These are phyloP conservation scores for Dictyostelium brefeldianum DNA, from an alignment of 78 protist species.

Conservation along the genomic window DNA sequence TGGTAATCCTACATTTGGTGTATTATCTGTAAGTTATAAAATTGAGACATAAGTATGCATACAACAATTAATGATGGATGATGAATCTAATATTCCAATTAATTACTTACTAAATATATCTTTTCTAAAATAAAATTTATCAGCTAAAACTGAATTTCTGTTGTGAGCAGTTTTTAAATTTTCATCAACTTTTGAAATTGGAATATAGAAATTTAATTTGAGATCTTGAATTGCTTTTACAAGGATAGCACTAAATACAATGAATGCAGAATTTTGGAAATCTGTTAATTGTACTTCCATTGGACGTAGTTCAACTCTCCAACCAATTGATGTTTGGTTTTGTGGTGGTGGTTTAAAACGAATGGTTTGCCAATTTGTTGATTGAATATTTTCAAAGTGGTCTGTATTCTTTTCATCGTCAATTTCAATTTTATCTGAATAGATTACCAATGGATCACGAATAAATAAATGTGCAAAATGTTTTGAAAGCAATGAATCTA, in stretches of 20 bases:
- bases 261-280: slow-evolving; percentile 98
- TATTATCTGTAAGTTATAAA: too few relatives aligned
- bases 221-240: slow-evolving; percentile 87
- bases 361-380: slow-evolving; percentile 98
- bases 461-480: slow-evolving; percentile 96
- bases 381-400: slow-evolving; percentile 96
- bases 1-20: slow-evolving; percentile 31
- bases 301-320: slow-evolving; percentile 98
- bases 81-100: not conserved
- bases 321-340: slow-evolving; percentile 90
- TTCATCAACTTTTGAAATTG: slow-evolving; percentile 96
- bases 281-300: slow-evolving; percentile 96
- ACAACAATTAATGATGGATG: not conserved
- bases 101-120: slow-evolving; percentile 27
- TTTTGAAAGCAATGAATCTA: slow-evolving; percentile 89
- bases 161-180: slow-evolving; percentile 93
- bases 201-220: slow-evolving; percentile 93
- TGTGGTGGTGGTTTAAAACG: slow-evolving; percentile 98
- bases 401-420: slow-evolving; percentile 81
- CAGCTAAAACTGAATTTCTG: slow-evolving; percentile 74
- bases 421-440: slow-evolving; percentile 80
- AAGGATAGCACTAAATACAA: slow-evolving; percentile 87
- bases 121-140: slow-evolving; percentile 90
- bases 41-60: too few relatives aligned
- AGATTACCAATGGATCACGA: slow-evolving; percentile 98